Base-by-base conservation (phyloP, 1,284 basidiomycete genomes). In the Irpex sp. region DNA sequence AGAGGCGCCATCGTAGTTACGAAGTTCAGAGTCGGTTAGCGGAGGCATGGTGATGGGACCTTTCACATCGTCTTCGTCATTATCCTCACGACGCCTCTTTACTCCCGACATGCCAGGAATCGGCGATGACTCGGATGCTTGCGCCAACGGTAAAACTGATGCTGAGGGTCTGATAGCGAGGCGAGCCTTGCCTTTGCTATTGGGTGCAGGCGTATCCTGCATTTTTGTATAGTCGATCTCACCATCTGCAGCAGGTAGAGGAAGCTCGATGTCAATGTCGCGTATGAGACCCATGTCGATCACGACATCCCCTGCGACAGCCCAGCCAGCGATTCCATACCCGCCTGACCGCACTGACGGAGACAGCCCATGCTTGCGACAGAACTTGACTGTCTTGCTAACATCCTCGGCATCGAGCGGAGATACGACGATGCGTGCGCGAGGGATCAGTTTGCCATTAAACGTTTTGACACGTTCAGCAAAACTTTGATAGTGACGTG, bases 331-430 rank as follows among this genome's bases (percentile, higher is more conserved):
- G 2, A 92, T 95, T 5, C 93, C 94, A 71, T 90, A 95, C 0
- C 94, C 94, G 15, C 94, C 94, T 0, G 92, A 90, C 73, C 92
- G 94, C 69, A 94, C 81, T n/a, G 92, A 94, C 4, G 89, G 83
- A n/a, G 88, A 87, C 3, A 95, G 77, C 0, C 74, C 72, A 69
- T 94, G 80, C 59, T 84, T 82, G 17, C 71, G 73, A 71, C 93
- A 95, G 74, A 95, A 93, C 13, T 82, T 68, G 63, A 94, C 74
- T 63, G 85, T 79, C 66, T 81, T 81, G 81, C 88, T 90, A 50
- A 93, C 85, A 69, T 94, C 90, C 62, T 84, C 78, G 2, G 90
- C 88, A 66, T 92, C 87, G 35, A 88, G 71, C 0, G 92, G 92
- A 62, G 86, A 88, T 0, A 82, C 85, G 17, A 92, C 83, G 2